These are phyloP conservation scores for Rutidosis leptorrhynchoides DNA, from an alignment of 129 eudicot species.

Conservation along the genomic window DNA sequence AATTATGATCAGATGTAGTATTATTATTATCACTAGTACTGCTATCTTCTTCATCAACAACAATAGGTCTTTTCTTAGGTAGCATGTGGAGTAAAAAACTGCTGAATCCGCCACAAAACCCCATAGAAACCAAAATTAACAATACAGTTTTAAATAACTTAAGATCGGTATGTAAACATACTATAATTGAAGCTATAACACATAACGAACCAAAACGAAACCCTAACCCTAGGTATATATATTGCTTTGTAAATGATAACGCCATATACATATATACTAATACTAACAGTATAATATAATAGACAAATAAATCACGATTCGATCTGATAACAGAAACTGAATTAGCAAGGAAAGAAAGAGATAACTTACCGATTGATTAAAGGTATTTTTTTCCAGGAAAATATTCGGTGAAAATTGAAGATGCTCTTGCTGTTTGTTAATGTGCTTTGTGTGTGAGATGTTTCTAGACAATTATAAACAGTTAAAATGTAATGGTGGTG, in stretches of 20 bases:
- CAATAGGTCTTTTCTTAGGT: conserved; percentile 76
- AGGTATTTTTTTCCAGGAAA: conserved; percentile 16
- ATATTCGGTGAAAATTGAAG: conserved; percentile 14
- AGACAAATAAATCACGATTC: conserved; percentile 20
- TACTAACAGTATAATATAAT: no score
- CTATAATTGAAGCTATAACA: no score
- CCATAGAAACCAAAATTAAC: conserved; percentile 41
- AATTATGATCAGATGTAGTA: conserved; percentile 33
- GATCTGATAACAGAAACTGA: conserved; percentile 34
- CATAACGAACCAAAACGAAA: no score
- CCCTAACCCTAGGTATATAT: no score
- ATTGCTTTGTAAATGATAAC: no score
- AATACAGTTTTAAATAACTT: no score
- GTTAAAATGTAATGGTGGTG: neutral
- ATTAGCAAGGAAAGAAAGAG: conserved; percentile 37
- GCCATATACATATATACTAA: no score
- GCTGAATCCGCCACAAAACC: conserved; percentile 55
- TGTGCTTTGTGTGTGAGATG: neutral
- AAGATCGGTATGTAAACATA: conserved; percentile 35
- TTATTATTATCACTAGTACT: conserved; percentile 32
- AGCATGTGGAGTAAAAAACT: conserved; percentile 86
- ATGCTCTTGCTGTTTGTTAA: neutral
- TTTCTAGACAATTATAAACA: neutral
- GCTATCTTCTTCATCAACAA: conserved; percentile 41
- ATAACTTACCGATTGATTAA: conserved; percentile 27